Conservation (phyloP, 139 green algal species). For the Penium margaritaceum region DNA sequence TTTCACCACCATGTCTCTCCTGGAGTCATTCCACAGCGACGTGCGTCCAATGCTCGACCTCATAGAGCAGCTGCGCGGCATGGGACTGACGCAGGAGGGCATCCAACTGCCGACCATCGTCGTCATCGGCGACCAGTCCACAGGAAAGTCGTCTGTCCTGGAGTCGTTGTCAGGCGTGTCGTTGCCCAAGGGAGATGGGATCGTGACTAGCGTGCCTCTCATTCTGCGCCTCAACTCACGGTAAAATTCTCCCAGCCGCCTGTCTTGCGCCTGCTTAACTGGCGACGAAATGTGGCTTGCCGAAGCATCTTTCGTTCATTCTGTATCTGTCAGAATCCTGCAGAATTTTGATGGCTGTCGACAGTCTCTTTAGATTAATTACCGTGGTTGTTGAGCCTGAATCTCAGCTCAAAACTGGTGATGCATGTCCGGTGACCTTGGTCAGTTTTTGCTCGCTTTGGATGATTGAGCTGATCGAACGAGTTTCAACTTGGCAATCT, state of each 20-base stretch:
- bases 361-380: no score
- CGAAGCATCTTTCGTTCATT: no score
- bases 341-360: no score
- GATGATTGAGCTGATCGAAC: no score
- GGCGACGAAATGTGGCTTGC: no score
- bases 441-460: no score
- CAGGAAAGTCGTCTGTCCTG: constrained; percentile 31
- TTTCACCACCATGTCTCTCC: constrained; percentile 19
- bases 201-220: constrained; percentile 31
- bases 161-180: constrained; percentile 15
- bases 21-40: constrained; percentile 9
- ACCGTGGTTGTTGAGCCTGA: no score
- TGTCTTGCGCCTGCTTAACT: no score
- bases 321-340: no score
- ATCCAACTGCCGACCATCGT: constrained; percentile 34
- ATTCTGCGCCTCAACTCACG: constrained; percentile 29
- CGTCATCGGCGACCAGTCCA: constrained; percentile 34
- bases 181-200: constrained; percentile 30
- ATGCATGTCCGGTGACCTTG: no score
- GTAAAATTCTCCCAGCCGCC: neutral
- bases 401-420: no score
- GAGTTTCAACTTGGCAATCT: no score
- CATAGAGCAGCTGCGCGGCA: constrained; percentile 17
- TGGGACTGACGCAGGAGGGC: constrained; percentile 21
- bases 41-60: constrained; percentile 29